phyloP scores from a whole-genome alignment of 2,329 filamentous ascomycete species.

The Neonectria neomacrospora region DNA sequence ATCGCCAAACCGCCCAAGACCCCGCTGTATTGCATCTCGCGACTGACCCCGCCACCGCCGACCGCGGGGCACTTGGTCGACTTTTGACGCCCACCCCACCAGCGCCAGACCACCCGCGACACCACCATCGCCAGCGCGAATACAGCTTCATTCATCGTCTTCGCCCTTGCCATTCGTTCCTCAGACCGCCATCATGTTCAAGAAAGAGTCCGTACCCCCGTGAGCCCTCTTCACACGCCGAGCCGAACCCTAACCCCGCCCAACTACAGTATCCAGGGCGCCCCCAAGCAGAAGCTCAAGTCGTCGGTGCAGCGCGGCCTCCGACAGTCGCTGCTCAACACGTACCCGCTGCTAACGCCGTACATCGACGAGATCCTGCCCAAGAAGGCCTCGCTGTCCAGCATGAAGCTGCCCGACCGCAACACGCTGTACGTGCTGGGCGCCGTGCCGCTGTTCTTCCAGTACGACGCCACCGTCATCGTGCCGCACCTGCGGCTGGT shows the following conservation, averaged over 20 bases:
- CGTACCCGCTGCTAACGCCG: conserved; percentile 86
- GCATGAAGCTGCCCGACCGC: conserved; percentile 93
- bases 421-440: conserved; percentile 89
- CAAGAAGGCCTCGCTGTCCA: conserved; percentile 90
- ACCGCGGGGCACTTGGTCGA: conserved; percentile 42
- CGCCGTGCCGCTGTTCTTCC: conserved; percentile 86
- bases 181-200: conserved; percentile 76
- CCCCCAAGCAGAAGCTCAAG: conserved; percentile 95
- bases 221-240: not conserved
- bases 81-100: conserved; percentile 42
- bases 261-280: conserved; percentile 68
- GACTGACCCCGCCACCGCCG: conserved; percentile 45
- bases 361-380: conserved; percentile 95
- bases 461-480: conserved; percentile 79
- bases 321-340: conserved; percentile 82
- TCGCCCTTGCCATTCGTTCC: not conserved
- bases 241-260: conserved; percentile 33
- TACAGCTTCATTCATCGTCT: not conserved
- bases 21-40: conserved; percentile 45
- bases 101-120: conserved; percentile 19
- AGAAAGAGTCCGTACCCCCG: conserved; percentile 78
- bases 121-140: not conserved
- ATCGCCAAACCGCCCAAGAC: not conserved
- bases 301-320: conserved; percentile 92
- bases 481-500: conserved; percentile 90